Percentiles rank a stretch among this genome's conserved stretches.
Evolutionary conservation across 2,329 filamentous ascomycete species (phyloP).

Genomic region (Trichoderma citrinoviride): DNA sequence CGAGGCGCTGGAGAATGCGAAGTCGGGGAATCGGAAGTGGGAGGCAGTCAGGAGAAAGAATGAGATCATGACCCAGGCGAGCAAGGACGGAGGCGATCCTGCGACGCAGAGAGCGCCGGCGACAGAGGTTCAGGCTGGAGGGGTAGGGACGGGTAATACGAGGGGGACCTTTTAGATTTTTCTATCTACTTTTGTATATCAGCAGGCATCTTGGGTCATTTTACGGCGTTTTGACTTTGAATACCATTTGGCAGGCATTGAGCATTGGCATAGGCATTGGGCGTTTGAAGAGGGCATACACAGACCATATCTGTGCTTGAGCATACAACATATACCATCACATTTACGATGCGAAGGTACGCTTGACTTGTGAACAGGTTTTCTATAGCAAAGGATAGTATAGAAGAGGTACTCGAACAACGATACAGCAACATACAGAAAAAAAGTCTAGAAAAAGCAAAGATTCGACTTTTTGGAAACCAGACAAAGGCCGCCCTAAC

Average conservation of each 20-base stretch:
- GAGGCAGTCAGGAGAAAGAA: slow-evolving; percentile 49
- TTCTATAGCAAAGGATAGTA: background rate
- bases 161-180: slow-evolving; percentile 28
- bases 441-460: background rate
- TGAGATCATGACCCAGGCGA: slow-evolving; percentile 42
- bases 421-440: background rate
- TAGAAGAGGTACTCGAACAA: background rate
- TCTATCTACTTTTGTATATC: background rate
- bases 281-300: background rate
- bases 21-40: slow-evolving; percentile 38
- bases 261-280: background rate
- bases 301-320: background rate
- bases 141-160: background rate
- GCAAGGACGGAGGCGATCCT: slow-evolving; percentile 27
- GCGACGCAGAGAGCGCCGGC: slow-evolving; percentile 34
- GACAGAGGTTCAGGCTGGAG: slow-evolving; percentile 27
- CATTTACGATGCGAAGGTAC: background rate
- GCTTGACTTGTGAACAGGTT: background rate
- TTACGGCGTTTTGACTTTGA: background rate
- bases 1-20: slow-evolving; percentile 45
- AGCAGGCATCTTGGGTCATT: background rate
- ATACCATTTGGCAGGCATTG: background rate
- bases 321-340: background rate
- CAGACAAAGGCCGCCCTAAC: slow-evolving; percentile 23
- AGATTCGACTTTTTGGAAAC: background rate